Conservation (phyloP, 2,329 filamentous ascomycete genomes). For the Hypoxylon sp. region DNA sequence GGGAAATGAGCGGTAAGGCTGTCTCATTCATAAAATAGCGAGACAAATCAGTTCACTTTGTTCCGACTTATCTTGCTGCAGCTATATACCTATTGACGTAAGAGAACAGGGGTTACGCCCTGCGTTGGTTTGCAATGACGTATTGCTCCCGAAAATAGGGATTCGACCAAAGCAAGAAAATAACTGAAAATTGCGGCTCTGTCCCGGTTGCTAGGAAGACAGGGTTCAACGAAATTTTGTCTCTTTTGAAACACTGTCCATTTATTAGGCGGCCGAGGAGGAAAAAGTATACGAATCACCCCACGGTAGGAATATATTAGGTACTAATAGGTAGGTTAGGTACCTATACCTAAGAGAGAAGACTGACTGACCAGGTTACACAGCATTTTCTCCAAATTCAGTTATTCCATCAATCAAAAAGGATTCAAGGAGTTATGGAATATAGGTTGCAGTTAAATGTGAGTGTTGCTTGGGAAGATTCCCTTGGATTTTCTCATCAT, state of each 20-base stretch:
- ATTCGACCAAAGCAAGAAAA: neutral
- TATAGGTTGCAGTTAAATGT: neutral
- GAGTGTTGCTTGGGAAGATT: neutral
- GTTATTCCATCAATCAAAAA: neutral
- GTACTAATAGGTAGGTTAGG: too few species aligned
- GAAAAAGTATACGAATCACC: constrained; percentile 12
- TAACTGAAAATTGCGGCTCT: constrained; percentile 1
- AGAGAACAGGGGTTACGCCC: constrained; percentile 24
- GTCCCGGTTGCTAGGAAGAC: constrained; percentile 14
- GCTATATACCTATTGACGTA: too few species aligned
- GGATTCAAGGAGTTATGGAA: neutral
- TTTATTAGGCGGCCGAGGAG: constrained; percentile 25
- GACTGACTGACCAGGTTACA: too few species aligned
- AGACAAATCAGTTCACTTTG: constrained; percentile 18
- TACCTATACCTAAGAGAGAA: too few species aligned
- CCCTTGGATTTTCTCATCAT: neutral
- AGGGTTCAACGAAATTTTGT: neutral
- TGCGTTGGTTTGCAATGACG: constrained; percentile 22
- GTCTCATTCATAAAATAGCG: constrained; percentile 3
- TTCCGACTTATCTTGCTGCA: constrained; percentile 2
- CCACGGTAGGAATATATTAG: constrained; percentile 5
- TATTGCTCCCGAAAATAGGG: constrained; percentile 23
- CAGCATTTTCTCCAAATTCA: too few species aligned
- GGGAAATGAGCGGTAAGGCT: neutral
- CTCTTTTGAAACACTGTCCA: neutral